Percentiles rank a stretch among this genome's conserved stretches.
These are phyloP conservation scores for Diaporthe citriasiana DNA, from an alignment of 2,329 filamentous ascomycete genomes.

Conservation along the genomic window DNA sequence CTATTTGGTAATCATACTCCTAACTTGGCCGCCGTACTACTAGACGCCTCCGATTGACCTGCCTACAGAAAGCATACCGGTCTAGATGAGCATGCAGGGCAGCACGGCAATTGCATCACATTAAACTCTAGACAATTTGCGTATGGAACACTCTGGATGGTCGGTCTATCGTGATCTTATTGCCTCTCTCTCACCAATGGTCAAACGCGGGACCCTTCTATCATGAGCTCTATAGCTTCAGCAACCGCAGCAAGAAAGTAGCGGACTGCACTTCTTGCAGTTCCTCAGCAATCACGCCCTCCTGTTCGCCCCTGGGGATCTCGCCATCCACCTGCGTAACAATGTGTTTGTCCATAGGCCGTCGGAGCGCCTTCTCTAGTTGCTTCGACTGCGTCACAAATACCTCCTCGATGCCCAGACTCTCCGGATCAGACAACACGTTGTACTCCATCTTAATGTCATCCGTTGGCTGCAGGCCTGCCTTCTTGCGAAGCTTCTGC, in stretches of 20 bases:
- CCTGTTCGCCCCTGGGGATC: slow-evolving; percentile 63
- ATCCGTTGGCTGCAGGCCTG: slow-evolving; percentile 89
- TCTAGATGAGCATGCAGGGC: slow-evolving; percentile 21
- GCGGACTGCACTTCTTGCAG: slow-evolving; percentile 89
- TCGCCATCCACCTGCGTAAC: slow-evolving; percentile 72
- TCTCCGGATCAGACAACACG: slow-evolving; percentile 83
- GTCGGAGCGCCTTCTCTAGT: slow-evolving; percentile 83
- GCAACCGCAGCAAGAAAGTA: slow-evolving; percentile 74
- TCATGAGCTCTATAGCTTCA: slow-evolving; percentile 39
- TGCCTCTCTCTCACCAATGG: neutral
- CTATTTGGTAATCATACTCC: slow-evolving; percentile 75
- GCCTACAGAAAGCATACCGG: slow-evolving; percentile 40
- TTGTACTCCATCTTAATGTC: slow-evolving; percentile 96
- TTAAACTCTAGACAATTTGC: neutral
- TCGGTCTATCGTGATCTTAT: slow-evolving; percentile 26
- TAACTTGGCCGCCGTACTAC: neutral
- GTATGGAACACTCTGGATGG: no score
- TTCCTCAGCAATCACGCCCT: slow-evolving; percentile 81
- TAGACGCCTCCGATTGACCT: neutral
- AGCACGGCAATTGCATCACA: neutral
- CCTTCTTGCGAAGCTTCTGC: slow-evolving; percentile 93
- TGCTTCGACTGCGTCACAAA: slow-evolving; percentile 76
- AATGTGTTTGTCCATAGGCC: slow-evolving; percentile 80
- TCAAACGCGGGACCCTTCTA: neutral
- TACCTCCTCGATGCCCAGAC: slow-evolving; percentile 77